Evolutionary conservation across 1,284 basidiomycete genomes (phyloP).

Genomic region (Moesziomyces antarcticus): DNA sequence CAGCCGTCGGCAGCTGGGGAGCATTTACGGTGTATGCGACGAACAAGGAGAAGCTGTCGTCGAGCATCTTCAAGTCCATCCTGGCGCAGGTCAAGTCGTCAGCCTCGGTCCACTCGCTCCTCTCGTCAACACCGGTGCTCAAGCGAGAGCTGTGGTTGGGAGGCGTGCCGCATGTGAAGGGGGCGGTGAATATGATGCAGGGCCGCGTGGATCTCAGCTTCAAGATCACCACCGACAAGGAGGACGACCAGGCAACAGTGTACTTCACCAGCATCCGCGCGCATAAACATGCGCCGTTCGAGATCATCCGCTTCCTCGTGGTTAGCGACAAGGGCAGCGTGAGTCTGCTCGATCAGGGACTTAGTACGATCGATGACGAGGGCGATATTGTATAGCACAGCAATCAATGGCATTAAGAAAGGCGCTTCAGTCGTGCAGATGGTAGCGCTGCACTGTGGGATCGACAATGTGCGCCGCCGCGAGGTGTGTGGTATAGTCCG

Average conservation of each 20-base stretch:
- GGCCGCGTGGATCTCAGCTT: conserved; percentile 59
- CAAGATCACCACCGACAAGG: conserved; percentile 9
- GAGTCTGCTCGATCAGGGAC: conserved; percentile 16
- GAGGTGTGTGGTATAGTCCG: conserved; percentile 10
- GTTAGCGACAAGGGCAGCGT: conserved; percentile 34
- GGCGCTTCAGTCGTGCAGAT: conserved; percentile 17
- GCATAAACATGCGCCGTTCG: conserved; percentile 42
- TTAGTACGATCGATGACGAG: conserved; percentile 14
- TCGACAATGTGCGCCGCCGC: conserved; percentile 3
- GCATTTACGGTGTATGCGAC: conserved; percentile 53
- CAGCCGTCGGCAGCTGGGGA: conserved; percentile 39
- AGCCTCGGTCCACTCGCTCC: conserved; percentile 18
- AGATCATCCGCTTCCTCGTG: conserved; percentile 56
- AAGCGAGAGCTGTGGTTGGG: conserved; percentile 21
- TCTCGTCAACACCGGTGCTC: conserved; percentile 29
- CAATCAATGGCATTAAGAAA: too few species aligned
- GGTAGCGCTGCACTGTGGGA: conserved; percentile 21
- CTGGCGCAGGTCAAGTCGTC: conserved; percentile 43
- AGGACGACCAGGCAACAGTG: conserved; percentile 21
- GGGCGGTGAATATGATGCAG: conserved; percentile 59
- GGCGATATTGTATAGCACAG: conserved; percentile 23
- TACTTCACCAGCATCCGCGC: conserved; percentile 59
- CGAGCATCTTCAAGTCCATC: conserved; percentile 53
- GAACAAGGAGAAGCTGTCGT: conserved; percentile 59
- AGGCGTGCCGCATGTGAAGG: conserved; percentile 43